Evolutionary conservation across 768 basidiomycete genomes (phyloP), one percentile per base, ranked within the genome.

Genomic region (Tephrocybe sp.): DNA sequence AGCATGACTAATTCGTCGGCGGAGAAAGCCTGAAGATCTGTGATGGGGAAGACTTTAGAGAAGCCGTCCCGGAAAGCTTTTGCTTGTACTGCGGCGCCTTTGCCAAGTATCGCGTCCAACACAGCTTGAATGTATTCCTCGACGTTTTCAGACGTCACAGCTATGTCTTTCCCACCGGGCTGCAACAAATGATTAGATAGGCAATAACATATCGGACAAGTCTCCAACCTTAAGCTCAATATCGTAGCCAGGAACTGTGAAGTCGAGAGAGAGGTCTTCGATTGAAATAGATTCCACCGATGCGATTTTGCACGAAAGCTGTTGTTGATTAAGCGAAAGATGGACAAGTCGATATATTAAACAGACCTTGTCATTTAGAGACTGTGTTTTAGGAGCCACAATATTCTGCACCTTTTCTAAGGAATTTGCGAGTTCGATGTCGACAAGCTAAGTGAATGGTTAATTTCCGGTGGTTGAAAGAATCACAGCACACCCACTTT

Each of bases 191-290:
- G 34, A 47, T 41, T 41, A 18, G 41, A 43, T 43, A 1, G 9
- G 11, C 11, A 24, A 30, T 15, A 5, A 33, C 26, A 34, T 33
- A 21, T 4, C 15, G 48, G 14, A 30, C 12, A 43, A 32, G n/a
- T 11, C 12, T 68, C 83, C 51, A 64, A 92, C 93, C 65, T 83
- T 83, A 24, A 98, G 78, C 67, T 97, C 93, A 51, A 98, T 89
- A 62, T 94, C 86, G 64, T 96, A 94, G 12, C 97, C 97, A 8
- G 97, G 97, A 15, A 98, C 77, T 7, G 96, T 98, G 68, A 98
- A 99, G 71, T 99, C 97, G 17, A 99, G 80, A 0, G 89, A 84
- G 28, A 99, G 81, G 62, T 98, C 95, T 56, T 91, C 88, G 15
- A 98, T 74, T 18, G 77, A 83, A 32, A 88, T 74, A 52, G 83